phyloP scores from a whole-genome alignment of 2,329 filamentous ascomycete genomes.

The Cephalotrichum gorgonifer region DNA sequence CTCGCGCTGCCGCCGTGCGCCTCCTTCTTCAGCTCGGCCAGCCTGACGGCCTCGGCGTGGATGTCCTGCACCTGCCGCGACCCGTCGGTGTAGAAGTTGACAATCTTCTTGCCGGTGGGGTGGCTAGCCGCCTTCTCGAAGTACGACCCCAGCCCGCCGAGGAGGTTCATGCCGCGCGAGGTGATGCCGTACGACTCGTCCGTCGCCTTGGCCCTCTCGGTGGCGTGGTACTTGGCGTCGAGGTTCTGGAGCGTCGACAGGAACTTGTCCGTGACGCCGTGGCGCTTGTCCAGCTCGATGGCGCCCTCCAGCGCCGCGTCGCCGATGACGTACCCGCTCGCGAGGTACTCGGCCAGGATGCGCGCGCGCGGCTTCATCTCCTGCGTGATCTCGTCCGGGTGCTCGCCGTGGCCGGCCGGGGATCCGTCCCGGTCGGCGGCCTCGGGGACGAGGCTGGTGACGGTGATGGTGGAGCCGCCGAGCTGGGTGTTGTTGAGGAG shows the following conservation, averaged over 20 bases:
- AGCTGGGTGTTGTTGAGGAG: conserved; percentile 96
- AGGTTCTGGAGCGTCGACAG: conserved; percentile 64
- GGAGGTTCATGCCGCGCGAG: conserved; percentile 55
- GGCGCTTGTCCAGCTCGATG: conserved; percentile 80
- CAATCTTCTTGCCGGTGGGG: conserved; percentile 78
- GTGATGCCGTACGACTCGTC: conserved; percentile 79
- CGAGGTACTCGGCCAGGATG: conserved; percentile 92
- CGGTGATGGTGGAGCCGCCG: conserved; percentile 71
- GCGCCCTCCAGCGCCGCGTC: conserved; percentile 67
- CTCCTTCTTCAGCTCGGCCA: conserved; percentile 78
- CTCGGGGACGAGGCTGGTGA: conserved; percentile 48
- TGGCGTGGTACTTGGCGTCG: conserved; percentile 78
- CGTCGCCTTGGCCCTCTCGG: conserved; percentile 72
- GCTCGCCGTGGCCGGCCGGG: conserved; percentile 42
- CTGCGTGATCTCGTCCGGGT: conserved; percentile 67
- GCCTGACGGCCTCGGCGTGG: conserved; percentile 76
- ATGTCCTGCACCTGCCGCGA: conserved; percentile 90
- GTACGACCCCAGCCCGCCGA: conserved; percentile 67
- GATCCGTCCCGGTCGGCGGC: conserved; percentile 53
- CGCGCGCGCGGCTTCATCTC: conserved; percentile 94
- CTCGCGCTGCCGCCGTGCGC: conserved; percentile 48
- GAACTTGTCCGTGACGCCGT: conserved; percentile 77
- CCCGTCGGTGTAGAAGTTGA: conserved; percentile 75
- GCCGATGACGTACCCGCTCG: conserved; percentile 81
- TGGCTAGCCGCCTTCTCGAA: conserved; percentile 88